Percentiles rank a stretch among this genome's conserved stretches.
phyloP scores from a whole-genome alignment of 257 asterid genomes.

The Solanum chilense region DNA sequence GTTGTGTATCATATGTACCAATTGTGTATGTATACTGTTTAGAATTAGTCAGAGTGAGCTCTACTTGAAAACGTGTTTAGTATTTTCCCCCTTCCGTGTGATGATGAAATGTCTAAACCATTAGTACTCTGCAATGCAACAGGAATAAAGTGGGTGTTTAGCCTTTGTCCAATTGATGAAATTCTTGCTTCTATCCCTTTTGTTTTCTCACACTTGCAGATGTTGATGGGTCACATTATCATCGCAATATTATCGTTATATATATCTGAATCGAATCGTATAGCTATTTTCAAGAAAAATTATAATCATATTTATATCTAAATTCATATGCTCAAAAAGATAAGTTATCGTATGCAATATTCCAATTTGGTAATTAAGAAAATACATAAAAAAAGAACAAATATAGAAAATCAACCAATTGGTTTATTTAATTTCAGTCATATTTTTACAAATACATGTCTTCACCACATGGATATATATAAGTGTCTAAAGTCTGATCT shows the following conservation, averaged over 20 bases:
- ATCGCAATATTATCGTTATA: background rate
- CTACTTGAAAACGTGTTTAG: no score
- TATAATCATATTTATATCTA: no score
- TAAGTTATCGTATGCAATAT: no score
- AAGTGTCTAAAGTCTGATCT: background rate
- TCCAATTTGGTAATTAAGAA: background rate
- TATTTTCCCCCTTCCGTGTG: constrained; percentile 11
- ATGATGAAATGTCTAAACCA: constrained; percentile 39
- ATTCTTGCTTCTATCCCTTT: constrained; percentile 41
- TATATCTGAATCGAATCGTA: background rate
- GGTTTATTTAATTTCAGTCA: background rate
- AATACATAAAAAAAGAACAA: background rate
- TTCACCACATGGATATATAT: no score
- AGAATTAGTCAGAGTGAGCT: no score
- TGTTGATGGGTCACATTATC: constrained; percentile 58
- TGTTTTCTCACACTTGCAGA: constrained; percentile 41
- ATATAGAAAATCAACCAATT: background rate
- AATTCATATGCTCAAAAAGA: no score
- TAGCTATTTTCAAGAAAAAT: no score
- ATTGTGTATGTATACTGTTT: no score
- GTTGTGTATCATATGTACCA: no score
- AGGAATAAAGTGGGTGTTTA: constrained; percentile 45
- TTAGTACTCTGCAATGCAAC: constrained; percentile 8
- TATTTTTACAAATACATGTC: background rate
- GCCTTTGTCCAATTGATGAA: constrained; percentile 45